A percentile compares a stretch with the other conserved stretches of the same genome.
phyloP scores from a whole-genome alignment of 2,329 filamentous ascomycete genomes.

The Bretziella fagacearum region DNA sequence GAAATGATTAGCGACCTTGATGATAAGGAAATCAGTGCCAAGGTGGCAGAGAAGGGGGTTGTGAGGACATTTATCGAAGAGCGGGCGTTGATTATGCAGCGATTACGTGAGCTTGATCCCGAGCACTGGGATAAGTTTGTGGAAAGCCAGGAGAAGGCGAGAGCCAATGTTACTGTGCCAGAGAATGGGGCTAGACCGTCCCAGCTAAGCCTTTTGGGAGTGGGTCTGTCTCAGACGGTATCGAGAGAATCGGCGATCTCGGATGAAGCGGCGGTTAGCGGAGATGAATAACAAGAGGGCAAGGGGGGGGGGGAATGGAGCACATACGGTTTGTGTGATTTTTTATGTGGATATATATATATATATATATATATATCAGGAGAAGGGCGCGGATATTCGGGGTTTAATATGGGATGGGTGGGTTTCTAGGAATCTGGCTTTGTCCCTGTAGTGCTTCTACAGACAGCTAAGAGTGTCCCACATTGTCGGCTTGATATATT shows the following conservation, averaged over 20 bases:
- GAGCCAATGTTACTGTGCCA: constrained; percentile 31
- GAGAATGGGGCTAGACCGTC: constrained; percentile 18
- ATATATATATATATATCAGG: constrained; percentile 1
- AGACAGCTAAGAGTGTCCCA: no score
- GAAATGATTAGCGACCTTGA: constrained; percentile 46
- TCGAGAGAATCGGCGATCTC: constrained; percentile 10
- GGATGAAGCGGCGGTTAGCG: constrained; percentile 27
- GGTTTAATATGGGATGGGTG: neutral
- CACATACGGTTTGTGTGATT: no score
- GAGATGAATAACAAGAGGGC: constrained; percentile 18
- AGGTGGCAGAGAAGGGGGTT: constrained; percentile 40
- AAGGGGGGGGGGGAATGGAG: neutral
- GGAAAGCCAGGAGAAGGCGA: constrained; percentile 42
- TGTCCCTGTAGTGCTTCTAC: no score
- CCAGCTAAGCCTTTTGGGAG: constrained; percentile 7
- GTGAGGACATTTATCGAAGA: constrained; percentile 45
- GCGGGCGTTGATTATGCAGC: constrained; percentile 31
- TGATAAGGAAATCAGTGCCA: constrained; percentile 38
- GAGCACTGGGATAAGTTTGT: constrained; percentile 48
- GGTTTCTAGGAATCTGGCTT: no score
- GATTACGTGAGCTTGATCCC: constrained; percentile 43
- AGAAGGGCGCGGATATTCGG: neutral
- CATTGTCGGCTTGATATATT: no score
- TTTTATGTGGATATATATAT: no score
- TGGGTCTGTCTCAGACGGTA: constrained; percentile 3